Percentiles rank a stretch among this genome's conserved stretches.
These are phyloP conservation scores for Chrysoporthe deuterocubensis DNA, from an alignment of 2,329 filamentous ascomycete species.

Conservation along the genomic window DNA sequence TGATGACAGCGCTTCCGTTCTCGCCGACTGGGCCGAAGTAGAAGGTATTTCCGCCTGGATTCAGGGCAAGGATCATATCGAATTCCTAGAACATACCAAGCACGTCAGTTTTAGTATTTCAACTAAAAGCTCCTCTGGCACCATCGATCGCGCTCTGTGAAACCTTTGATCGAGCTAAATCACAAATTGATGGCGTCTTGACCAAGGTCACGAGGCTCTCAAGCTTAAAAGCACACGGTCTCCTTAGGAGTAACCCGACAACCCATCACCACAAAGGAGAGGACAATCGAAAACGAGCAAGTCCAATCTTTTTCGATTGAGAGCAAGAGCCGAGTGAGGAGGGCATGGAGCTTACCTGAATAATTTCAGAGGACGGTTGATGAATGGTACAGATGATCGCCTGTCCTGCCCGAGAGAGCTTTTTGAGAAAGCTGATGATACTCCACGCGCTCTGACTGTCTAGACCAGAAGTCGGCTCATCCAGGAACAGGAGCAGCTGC, in stretches of 20 bases:
- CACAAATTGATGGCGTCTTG: too few relatives aligned
- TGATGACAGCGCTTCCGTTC: slow-evolving; percentile 58
- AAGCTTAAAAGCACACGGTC: too few relatives aligned
- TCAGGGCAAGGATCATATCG: slow-evolving; percentile 59
- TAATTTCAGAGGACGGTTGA: slow-evolving; percentile 48
- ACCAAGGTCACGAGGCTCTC: too few relatives aligned
- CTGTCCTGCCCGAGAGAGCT: slow-evolving; percentile 54
- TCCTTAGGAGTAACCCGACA: too few relatives aligned
- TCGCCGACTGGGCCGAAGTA: slow-evolving; percentile 75
- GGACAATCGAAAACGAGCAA: too few relatives aligned
- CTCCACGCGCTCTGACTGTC: slow-evolving; percentile 76
- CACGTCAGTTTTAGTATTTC: slow-evolving; percentile 72
- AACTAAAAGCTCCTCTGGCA: slow-evolving; percentile 50
- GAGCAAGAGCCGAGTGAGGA: slow-evolving; percentile 32
- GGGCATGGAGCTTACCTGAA: slow-evolving; percentile 33
- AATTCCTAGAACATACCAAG: slow-evolving; percentile 49
- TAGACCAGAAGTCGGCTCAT: slow-evolving; percentile 76
- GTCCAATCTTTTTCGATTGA: slow-evolving; percentile 35
- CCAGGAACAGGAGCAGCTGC: slow-evolving; percentile 72
- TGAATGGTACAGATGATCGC: slow-evolving; percentile 51
- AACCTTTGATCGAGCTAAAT: too few relatives aligned
- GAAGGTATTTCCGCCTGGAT: slow-evolving; percentile 67
- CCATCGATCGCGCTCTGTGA: too few relatives aligned
- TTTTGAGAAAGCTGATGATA: slow-evolving; percentile 71
- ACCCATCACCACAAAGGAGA: too few relatives aligned